Base-by-base conservation (phyloP, 371 early-diverging fungal genomes). In the Apophysomyces trapeziformis region DNA sequence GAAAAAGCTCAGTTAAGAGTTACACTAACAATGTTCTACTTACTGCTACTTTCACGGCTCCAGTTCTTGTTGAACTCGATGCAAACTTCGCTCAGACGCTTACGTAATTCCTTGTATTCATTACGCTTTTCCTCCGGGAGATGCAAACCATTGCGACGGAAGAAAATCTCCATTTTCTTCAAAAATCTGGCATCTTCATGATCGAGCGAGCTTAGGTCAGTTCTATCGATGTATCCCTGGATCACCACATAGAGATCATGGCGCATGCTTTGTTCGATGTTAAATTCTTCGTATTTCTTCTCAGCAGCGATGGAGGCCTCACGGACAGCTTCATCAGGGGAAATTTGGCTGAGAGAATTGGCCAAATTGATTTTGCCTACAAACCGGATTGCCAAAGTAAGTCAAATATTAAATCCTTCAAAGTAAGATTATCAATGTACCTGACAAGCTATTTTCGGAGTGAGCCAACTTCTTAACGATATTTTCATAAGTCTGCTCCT, bases 251-350 rank as follows among this genome's bases (percentile, higher is more conserved):
- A 94, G 21, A 94, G 76, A 65, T 94, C 93, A 61, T 86, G 86
- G 58, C 93, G 89, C 94, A 94, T 94, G 58, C 69, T 69, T 32
- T 82, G 83, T 62, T 93, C 93, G 68, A 94, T 92, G 58, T 81
- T 83, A 68, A 90, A 92, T 37, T 87, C 90, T 63, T 86, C 84
- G 60, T 88, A 83, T 59, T 77, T 77, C 57, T 84, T 85, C 63
- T 89, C 87, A 21, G 89, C 90, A 9, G 69, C 88, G 41, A 85
- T 78, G 44, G 89, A 85, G 16, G 91, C 93, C 38, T 93, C 92
- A 60, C 93, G 85, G 12, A 92, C 74, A 38, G 69, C 87, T 66
- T 84, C 87, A 70, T 90, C 86, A 58, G 92, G 79, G 60, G 87
- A 86, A 16, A 90, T 80, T 66, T 92, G 84, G 66, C 89, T 87